Percentiles rank a stretch among this genome's conserved stretches.
Conservation (phyloP, 352 stramenopile genomes). For the Aphanomyces euteiches region DNA sequence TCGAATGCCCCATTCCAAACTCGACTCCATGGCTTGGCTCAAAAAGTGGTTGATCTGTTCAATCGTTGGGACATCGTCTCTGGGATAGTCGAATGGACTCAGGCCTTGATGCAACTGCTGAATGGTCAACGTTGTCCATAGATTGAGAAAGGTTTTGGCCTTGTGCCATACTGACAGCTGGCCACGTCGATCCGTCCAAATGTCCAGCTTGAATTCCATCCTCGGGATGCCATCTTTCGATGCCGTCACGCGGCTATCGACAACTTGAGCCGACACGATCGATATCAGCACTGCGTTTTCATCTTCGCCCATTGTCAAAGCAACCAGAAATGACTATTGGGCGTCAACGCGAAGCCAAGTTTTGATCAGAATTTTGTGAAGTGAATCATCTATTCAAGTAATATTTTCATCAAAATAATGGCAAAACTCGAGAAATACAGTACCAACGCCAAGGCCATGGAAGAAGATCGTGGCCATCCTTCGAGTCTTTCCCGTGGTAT, state of each 20-base stretch:
- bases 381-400: not conserved
- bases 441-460: too few species aligned
- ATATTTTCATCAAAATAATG: too few species aligned
- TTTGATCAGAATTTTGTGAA: not conserved
- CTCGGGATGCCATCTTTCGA: not conserved
- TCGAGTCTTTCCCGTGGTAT: too few species aligned
- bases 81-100: not conserved
- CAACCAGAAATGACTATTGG: too few species aligned
- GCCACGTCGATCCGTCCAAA: constrained; percentile 16
- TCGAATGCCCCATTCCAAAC: constrained; percentile 16
- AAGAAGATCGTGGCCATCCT: too few species aligned
- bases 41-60: constrained; percentile 17
- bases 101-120: constrained; percentile 13
- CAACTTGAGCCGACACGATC: not conserved
- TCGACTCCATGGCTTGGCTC: not conserved
- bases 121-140: constrained; percentile 16
- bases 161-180: constrained; percentile 13
- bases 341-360: too few species aligned
- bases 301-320: not conserved
- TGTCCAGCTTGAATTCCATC: constrained; percentile 14
- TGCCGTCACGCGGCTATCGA: not conserved
- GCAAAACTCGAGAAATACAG: too few species aligned
- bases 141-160: constrained; percentile 16
- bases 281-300: constrained; percentile 13
- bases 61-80: constrained; percentile 2